Percentiles rank a stretch among this genome's conserved stretches.
These are phyloP conservation scores for Lipomyces spencermartinsiae DNA, from an alignment of 805 yeast genomes.

Conservation along the genomic window DNA sequence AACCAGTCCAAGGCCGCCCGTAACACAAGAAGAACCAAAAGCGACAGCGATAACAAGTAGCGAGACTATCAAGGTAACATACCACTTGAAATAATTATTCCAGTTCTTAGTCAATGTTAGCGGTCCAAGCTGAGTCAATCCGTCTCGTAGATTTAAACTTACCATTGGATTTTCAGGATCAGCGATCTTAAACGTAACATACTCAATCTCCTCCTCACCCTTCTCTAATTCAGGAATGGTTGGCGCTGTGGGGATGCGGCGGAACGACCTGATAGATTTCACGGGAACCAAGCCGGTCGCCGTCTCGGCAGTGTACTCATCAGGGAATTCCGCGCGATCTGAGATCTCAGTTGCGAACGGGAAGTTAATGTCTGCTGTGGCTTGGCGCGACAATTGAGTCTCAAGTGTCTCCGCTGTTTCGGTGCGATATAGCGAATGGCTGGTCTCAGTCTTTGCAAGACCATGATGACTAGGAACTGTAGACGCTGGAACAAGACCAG, in stretches of 20 bases:
- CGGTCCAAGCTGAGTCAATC: neutral
- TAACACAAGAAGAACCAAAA: conserved; percentile 88
- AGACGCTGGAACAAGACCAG: conserved; percentile 80
- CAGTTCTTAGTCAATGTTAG: conserved; percentile 27
- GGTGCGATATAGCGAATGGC: conserved; percentile 44
- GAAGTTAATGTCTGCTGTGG: conserved; percentile 56
- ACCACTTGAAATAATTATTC: conserved; percentile 33
- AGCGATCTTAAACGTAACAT: conserved; percentile 77
- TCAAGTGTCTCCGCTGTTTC: conserved; percentile 77
- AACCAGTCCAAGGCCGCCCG: conserved; percentile 80
- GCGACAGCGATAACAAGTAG: conserved; percentile 86
- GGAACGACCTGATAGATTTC: conserved; percentile 55
- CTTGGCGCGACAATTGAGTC: conserved; percentile 65
- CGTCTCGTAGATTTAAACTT: conserved; percentile 17
- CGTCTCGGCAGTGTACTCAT: conserved; percentile 88
- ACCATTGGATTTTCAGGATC: conserved; percentile 85
- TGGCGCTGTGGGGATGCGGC: conserved; percentile 24
- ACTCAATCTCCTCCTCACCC: conserved; percentile 57
- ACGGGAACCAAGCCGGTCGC: conserved; percentile 87
- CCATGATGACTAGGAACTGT: conserved; percentile 46
- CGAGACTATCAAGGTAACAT: conserved; percentile 71
- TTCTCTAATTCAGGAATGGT: conserved; percentile 42
- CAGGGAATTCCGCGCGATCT: conserved; percentile 70
- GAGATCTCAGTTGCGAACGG: conserved; percentile 49
- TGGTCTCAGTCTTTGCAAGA: conserved; percentile 4